Evolutionary conservation across 2,329 filamentous ascomycete genomes (phyloP).

Genomic region (Zymoseptoria tritici): DNA sequence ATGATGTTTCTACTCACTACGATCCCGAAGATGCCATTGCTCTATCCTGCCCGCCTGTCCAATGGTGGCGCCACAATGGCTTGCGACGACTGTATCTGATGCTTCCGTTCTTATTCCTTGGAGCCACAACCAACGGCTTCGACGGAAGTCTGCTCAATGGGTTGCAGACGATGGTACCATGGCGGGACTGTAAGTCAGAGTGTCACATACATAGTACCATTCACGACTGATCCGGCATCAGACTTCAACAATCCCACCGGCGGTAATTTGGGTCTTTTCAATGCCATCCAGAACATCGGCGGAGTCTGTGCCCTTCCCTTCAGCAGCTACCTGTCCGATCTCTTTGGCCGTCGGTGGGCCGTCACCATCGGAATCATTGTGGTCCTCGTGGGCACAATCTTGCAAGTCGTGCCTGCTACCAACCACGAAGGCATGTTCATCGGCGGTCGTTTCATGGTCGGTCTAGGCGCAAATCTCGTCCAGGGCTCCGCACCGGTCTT

Average conservation of each 20-base stretch:
- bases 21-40: too few relatives aligned
- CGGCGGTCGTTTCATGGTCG: slow-evolving; percentile 3
- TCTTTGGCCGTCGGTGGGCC: slow-evolving; percentile 21
- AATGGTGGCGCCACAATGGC: slow-evolving; percentile 16
- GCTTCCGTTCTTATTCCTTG: slow-evolving; percentile 8
- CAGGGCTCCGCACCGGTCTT: slow-evolving; percentile 2
- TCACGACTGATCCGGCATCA: slow-evolving; percentile 6
- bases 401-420: slow-evolving; percentile 12
- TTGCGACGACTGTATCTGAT: slow-evolving; percentile 12
- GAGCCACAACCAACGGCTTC: slow-evolving; percentile 22
- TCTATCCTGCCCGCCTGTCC: too few relatives aligned
- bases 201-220: slow-evolving; percentile 11
- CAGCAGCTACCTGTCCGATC: slow-evolving; percentile 16
- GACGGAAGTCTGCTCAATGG: slow-evolving; percentile 25
- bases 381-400: slow-evolving; percentile 39
- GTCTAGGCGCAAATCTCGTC: slow-evolving; percentile 1
- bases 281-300: slow-evolving; percentile 16
- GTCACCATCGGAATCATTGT: slow-evolving; percentile 35
- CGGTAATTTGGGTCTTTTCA: slow-evolving; percentile 17
- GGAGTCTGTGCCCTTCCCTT: slow-evolving; percentile 17
- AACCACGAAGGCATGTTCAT: slow-evolving; percentile 13
- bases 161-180: slow-evolving; percentile 4
- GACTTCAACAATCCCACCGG: slow-evolving; percentile 5
- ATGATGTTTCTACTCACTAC: too few relatives aligned
- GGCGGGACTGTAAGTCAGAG: too few relatives aligned